Evolutionary conservation across 768 basidiomycete genomes (phyloP).

Genomic region (Boletellus sp.): DNA sequence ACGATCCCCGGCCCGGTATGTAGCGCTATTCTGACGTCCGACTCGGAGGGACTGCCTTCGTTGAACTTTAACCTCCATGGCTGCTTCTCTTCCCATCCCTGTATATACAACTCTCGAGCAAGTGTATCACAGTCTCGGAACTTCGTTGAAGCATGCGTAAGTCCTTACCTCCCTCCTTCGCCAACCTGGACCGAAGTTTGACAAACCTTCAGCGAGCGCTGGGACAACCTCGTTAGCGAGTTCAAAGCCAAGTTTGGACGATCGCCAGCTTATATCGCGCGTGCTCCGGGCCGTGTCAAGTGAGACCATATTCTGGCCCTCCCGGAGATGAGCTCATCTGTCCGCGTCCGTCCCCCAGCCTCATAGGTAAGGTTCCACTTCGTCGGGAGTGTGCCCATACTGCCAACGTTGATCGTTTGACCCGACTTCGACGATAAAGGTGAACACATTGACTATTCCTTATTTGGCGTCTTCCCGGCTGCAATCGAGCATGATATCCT

Average conservation of each 20-base stretch:
- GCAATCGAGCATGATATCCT: slow-evolving; percentile 83
- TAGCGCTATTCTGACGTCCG: no score
- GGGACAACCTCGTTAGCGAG: slow-evolving; percentile 57
- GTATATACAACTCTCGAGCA: slow-evolving; percentile 55
- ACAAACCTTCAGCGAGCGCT: slow-evolving; percentile 40
- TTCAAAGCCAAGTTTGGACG: slow-evolving; percentile 63
- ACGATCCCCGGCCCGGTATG: no score
- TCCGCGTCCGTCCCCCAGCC: slow-evolving; percentile 21
- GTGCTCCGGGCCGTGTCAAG: slow-evolving; percentile 84
- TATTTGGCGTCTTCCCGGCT: slow-evolving; percentile 83
- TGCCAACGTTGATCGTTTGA: background rate
- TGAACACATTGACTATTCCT: slow-evolving; percentile 81
- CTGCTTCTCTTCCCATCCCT: slow-evolving; percentile 56
- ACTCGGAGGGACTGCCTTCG: no score
- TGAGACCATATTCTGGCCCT: slow-evolving; percentile 26
- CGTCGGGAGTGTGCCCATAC: background rate
- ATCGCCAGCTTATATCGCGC: slow-evolving; percentile 64
- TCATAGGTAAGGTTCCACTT: slow-evolving; percentile 31
- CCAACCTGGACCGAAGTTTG: background rate
- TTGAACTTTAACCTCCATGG: slow-evolving; percentile 33
- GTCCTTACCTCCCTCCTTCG: slow-evolving; percentile 2
- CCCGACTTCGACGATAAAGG: slow-evolving; percentile 38
- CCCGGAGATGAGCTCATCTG: background rate
- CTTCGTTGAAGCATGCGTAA: slow-evolving; percentile 51
- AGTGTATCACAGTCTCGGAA: slow-evolving; percentile 50